A percentile compares a stretch with the other conserved stretches of the same genome.
Evolutionary conservation across 2,329 filamentous ascomycete species (phyloP).

Genomic region (Phoma herbarum): DNA sequence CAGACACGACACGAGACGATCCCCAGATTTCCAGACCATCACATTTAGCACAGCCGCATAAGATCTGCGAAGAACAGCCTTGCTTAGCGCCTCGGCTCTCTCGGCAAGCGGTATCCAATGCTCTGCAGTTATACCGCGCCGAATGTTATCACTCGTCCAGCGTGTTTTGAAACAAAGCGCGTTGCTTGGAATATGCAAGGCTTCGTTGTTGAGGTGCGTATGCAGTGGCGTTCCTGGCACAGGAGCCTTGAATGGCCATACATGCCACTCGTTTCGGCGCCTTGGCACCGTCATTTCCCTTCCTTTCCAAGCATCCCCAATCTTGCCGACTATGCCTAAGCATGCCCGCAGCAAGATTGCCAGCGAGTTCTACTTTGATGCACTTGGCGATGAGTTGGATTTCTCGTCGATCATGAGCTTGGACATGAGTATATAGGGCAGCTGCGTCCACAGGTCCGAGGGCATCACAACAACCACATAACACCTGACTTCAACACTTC

Average conservation of each 20-base stretch:
- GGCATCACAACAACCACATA: neutral
- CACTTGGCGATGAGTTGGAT: conserved; percentile 4
- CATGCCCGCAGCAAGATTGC: conserved; percentile 1
- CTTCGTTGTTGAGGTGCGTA: conserved; percentile 9
- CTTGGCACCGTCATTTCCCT: conserved; percentile 16
- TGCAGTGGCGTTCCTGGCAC: neutral
- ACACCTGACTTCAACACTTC: neutral
- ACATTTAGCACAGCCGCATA: conserved; percentile 10
- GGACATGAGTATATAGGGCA: conserved; percentile 11
- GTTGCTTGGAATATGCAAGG: conserved; percentile 12
- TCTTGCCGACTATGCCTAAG: conserved; percentile 1
- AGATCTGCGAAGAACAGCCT: conserved; percentile 6
- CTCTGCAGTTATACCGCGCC: neutral
- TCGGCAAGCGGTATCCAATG: conserved; percentile 9
- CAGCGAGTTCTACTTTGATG: neutral
- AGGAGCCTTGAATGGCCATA: neutral
- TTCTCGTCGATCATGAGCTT: conserved; percentile 1
- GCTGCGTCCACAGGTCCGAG: neutral
- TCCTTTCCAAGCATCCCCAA: conserved; percentile 7
- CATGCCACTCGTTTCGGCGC: conserved; percentile 4
- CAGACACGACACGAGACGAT: neutral
- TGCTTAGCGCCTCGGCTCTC: conserved; percentile 18
- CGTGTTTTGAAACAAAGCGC: conserved; percentile 2
- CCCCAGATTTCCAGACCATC: conserved; percentile 8
- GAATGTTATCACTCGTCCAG: neutral